Conservation (phyloP, 257 asterid genomes). For the Solanum paucissectum region DNA sequence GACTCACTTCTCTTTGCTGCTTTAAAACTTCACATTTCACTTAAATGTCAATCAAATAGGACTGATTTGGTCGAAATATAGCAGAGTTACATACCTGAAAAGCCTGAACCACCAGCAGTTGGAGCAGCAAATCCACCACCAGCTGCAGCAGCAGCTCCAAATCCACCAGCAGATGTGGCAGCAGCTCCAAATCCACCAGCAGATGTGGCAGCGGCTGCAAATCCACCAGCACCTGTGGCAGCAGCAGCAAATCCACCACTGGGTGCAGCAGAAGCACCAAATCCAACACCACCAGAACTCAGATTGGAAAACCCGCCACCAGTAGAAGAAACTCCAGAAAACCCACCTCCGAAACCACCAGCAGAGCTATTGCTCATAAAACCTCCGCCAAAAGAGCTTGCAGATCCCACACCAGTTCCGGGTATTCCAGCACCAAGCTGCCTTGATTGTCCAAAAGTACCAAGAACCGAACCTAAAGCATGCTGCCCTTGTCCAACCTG, state of each 20-base stretch:
- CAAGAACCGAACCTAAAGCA: conserved; percentile 85
- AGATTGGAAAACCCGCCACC: conserved; percentile 44
- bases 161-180: conserved; percentile 14
- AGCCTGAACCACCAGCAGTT: conserved; percentile 3
- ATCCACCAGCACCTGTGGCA: conserved; percentile 16
- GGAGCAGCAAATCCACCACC: conserved; percentile 22
- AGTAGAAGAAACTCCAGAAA: conserved; percentile 32
- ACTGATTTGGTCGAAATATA: background rate
- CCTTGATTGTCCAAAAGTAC: conserved; percentile 92
- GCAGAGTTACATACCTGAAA: conserved; percentile 9
- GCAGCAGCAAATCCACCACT: conserved; percentile 21
- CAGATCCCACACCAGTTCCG: conserved; percentile 47
- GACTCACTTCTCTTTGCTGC: background rate
- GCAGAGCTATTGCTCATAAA: conserved; percentile 20
- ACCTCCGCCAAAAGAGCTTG: conserved; percentile 40
- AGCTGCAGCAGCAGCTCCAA: conserved; percentile 17
- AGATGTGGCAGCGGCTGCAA: conserved; percentile 13
- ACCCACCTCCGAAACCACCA: conserved; percentile 46
- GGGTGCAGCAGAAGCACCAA: conserved; percentile 17
- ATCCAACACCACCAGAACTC: conserved; percentile 44
- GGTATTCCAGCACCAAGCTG: conserved; percentile 72
- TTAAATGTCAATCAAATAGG: conserved; percentile 5
- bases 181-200: conserved; percentile 17
- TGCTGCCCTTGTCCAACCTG: conserved; percentile 75
- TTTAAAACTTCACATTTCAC: conserved; percentile 2